Percentiles rank a stretch among this genome's conserved stretches.
Evolutionary conservation across 108 stramenopile genomes (phyloP).

Genomic region (Skeletonema menzelii): DNA sequence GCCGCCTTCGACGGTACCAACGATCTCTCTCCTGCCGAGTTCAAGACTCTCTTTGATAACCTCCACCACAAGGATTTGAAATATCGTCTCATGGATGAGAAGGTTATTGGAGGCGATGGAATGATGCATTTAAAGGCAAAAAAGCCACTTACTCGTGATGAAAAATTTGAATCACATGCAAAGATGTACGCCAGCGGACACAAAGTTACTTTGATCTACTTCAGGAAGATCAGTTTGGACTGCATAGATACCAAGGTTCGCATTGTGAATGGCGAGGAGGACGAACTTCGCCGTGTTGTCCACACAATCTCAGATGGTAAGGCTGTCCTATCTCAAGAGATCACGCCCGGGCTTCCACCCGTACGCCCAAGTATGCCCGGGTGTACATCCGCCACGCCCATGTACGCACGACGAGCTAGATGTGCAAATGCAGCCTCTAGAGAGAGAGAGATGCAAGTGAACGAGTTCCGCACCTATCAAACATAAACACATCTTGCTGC

Average conservation of each 20-base stretch:
- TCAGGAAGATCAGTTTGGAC: conserved; percentile 8
- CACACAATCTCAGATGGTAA: not conserved
- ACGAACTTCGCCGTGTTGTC: not conserved
- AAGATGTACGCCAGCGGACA: not conserved
- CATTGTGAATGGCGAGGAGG: not conserved
- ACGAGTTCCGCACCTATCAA: too few relatives aligned
- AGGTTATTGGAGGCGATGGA: not conserved
- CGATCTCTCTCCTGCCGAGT: not conserved
- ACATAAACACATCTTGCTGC: too few relatives aligned
- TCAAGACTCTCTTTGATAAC: not conserved
- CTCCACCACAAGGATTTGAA: not conserved
- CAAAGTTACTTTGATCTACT: not conserved
- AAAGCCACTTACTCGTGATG: not conserved
- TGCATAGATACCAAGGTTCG: conserved; percentile 7
- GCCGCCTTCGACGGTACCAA: conserved; percentile 12
- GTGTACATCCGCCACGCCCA: too few relatives aligned
- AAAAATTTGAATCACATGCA: not conserved
- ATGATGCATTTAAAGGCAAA: not conserved
- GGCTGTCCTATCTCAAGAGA: not conserved
- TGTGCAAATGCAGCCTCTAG: too few relatives aligned
- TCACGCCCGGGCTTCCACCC: too few relatives aligned
- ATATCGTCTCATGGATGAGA: not conserved
- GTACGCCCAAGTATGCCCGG: too few relatives aligned
- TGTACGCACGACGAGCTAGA: not conserved
- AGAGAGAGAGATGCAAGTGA: too few relatives aligned